These are phyloP conservation scores for Liquidambar formosana DNA, from an alignment of 164 flowering plant genomes.

Conservation along the genomic window DNA sequence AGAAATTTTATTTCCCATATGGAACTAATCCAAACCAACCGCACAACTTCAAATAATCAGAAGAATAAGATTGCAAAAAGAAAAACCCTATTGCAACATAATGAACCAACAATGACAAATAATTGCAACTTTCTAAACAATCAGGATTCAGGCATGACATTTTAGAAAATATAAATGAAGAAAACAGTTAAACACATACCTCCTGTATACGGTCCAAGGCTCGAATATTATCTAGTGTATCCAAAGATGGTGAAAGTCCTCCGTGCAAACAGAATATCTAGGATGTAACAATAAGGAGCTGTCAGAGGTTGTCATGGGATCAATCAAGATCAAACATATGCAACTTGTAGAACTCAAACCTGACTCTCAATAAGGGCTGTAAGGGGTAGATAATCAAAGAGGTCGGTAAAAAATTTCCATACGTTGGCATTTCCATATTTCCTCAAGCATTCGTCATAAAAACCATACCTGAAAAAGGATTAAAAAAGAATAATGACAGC, in stretches of 20 bases:
- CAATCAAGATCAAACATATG: background rate
- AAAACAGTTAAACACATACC: conserved; percentile 18
- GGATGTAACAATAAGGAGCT: background rate
- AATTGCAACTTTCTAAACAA: too few relatives aligned
- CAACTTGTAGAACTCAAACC: conserved; percentile 21
- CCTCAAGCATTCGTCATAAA: conserved; percentile 44
- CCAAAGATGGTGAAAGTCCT: conserved; percentile 48
- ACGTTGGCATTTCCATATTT: conserved; percentile 49
- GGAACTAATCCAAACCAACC: background rate
- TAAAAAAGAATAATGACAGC: background rate
- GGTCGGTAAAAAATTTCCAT: conserved; percentile 41
- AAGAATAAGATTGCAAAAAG: background rate
- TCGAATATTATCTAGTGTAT: conserved; percentile 41
- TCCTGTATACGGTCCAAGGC: conserved; percentile 48
- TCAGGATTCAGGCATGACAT: too few relatives aligned
- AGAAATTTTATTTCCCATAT: background rate
- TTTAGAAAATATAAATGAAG: background rate
- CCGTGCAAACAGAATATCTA: conserved; percentile 48
- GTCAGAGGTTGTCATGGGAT: conserved; percentile 11
- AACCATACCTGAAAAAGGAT: conserved; percentile 38
- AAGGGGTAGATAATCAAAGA: conserved; percentile 44
- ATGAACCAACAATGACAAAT: background rate
- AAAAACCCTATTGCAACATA: background rate
- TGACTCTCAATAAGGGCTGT: conserved; percentile 49
- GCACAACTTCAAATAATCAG: background rate